Percentiles rank a stretch among this genome's conserved stretches.
phyloP scores from a whole-genome alignment of 305 asterid genomes.

The Fraxinus floribunda region DNA sequence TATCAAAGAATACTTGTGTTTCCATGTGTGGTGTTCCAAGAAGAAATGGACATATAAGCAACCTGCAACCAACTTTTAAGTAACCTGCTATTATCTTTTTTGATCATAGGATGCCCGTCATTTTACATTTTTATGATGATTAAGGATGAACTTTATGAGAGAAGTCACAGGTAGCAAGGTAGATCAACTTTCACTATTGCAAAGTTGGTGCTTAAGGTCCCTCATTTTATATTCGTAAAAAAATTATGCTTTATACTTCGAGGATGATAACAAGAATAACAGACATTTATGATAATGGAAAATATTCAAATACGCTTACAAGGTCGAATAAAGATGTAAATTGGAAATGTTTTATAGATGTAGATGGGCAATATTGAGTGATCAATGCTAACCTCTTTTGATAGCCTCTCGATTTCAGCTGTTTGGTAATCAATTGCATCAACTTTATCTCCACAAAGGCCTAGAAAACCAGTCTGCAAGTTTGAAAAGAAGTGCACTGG shows the following conservation, averaged over 20 bases:
- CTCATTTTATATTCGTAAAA: neutral
- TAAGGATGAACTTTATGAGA: neutral
- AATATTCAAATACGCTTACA: neutral
- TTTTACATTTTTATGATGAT: neutral
- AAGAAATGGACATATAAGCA: neutral
- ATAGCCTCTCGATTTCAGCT: conserved; percentile 70
- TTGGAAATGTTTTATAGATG: conserved; percentile 9
- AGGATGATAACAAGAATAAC: conserved; percentile 4
- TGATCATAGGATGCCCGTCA: neutral
- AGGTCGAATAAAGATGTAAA: conserved; percentile 5
- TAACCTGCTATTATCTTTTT: neutral
- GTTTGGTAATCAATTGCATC: conserved; percentile 80
- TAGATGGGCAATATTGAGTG: conserved; percentile 10
- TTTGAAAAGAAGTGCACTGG: conserved; percentile 28
- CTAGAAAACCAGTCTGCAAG: conserved; percentile 87
- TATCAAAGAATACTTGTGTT: neutral
- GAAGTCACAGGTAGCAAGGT: neutral
- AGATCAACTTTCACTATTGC: neutral
- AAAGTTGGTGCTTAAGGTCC: neutral
- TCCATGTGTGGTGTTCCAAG: neutral
- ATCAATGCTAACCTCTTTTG: conserved; percentile 60
- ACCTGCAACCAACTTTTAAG: neutral
- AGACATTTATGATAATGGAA: neutral
- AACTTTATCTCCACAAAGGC: conserved; percentile 72
- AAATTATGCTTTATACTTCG: neutral